Conservation (phyloP, 768 basidiomycete species). For the Hygrocybe coccinea region DNA sequence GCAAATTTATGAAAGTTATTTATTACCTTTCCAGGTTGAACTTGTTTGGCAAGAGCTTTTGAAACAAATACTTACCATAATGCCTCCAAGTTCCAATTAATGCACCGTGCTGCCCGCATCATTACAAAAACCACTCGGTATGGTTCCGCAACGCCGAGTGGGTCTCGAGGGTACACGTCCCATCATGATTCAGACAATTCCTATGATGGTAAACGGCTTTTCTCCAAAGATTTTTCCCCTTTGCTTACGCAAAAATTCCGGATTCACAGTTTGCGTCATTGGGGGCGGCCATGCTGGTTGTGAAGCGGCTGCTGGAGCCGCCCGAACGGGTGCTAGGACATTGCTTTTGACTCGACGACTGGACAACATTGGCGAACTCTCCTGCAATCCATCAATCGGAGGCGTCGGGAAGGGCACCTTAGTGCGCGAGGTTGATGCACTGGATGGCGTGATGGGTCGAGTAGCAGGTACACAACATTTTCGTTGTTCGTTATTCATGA, state of each 20-base stretch:
- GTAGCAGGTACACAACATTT: slow-evolving; percentile 61
- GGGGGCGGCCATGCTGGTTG: slow-evolving; percentile 93
- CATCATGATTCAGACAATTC: too few species aligned
- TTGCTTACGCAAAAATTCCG: too few species aligned
- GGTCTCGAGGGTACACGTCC: too few species aligned
- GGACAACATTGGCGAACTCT: slow-evolving; percentile 76
- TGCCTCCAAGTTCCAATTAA: too few species aligned
- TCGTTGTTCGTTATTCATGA: background rate
- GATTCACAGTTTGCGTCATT: slow-evolving; percentile 65
- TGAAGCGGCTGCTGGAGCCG: slow-evolving; percentile 84
- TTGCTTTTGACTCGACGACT: slow-evolving; percentile 77
- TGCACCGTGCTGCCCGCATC: too few species aligned
- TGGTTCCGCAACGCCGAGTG: too few species aligned
- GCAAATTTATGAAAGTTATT: too few species aligned
- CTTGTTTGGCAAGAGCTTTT: slow-evolving; percentile 5
- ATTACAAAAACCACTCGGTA: too few species aligned
- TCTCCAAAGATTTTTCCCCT: too few species aligned
- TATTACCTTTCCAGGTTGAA: background rate
- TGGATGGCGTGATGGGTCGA: slow-evolving; percentile 81
- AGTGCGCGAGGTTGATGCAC: slow-evolving; percentile 86
- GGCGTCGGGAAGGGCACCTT: slow-evolving; percentile 90
- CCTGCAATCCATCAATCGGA: slow-evolving; percentile 90
- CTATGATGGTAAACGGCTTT: too few species aligned
- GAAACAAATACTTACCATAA: slow-evolving; percentile 3
- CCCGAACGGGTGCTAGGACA: slow-evolving; percentile 77